phyloP scores from a whole-genome alignment of 1,284 basidiomycete genomes.

The Ceratobasidium sp. region DNA sequence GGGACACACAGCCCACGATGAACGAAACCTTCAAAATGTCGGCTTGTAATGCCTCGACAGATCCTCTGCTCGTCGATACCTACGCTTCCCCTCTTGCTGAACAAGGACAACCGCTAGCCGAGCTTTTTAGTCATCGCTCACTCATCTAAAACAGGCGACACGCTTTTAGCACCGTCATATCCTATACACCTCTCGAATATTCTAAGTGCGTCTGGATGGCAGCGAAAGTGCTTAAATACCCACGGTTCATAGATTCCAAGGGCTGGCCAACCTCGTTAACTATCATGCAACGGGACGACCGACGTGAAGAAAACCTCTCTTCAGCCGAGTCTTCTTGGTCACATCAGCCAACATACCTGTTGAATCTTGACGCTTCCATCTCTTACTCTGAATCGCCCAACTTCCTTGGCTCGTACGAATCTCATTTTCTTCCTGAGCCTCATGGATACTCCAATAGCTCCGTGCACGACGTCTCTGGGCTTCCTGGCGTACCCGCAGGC shows the following conservation, averaged over 20 bases:
- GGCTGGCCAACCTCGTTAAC: constrained; percentile 25
- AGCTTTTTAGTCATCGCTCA: constrained; percentile 18
- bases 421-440: constrained; percentile 14
- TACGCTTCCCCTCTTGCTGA: constrained; percentile 13
- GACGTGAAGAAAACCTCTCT: constrained; percentile 7
- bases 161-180: constrained; percentile 28
- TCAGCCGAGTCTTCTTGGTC: constrained; percentile 15
- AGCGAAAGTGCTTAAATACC: constrained; percentile 33
- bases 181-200: constrained; percentile 15
- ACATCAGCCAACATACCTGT: constrained; percentile 3
- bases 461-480: constrained; percentile 23
- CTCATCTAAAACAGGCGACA: constrained; percentile 8
- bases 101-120: constrained; percentile 11
- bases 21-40: constrained; percentile 37
- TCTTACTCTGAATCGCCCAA: constrained; percentile 16
- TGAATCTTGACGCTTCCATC: neutral
- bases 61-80: constrained; percentile 19
- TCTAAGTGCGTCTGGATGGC: constrained; percentile 43
- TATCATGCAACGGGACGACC: constrained; percentile 33
- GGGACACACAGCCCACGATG: constrained; percentile 38
- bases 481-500: neutral
- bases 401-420: constrained; percentile 17
- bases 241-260: constrained; percentile 30
- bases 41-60: constrained; percentile 18
- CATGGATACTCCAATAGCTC: constrained; percentile 17